phyloP scores from a whole-genome alignment of 2,329 filamentous ascomycete genomes.

The Monosporascus sp. region DNA sequence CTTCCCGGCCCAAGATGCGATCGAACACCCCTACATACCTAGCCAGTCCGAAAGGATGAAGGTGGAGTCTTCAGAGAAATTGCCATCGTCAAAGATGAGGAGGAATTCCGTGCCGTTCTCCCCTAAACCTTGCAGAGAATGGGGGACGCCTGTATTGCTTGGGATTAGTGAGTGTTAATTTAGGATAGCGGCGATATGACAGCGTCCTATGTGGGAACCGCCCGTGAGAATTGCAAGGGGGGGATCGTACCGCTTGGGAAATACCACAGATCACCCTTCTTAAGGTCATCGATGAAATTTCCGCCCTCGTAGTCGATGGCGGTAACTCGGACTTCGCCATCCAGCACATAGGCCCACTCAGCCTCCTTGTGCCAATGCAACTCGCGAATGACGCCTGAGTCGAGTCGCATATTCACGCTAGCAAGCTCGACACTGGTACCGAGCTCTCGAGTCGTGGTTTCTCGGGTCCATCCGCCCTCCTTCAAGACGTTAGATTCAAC shows the following conservation, averaged over 20 bases:
- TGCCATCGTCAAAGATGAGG: constrained; percentile 41
- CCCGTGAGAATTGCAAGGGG: no score
- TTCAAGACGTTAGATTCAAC: constrained; percentile 26
- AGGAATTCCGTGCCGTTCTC: constrained; percentile 62
- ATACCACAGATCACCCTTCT: constrained; percentile 75
- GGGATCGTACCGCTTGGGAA: constrained; percentile 61
- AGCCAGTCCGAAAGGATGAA: constrained; percentile 72
- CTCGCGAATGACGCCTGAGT: constrained; percentile 67
- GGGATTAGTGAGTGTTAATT: not conserved
- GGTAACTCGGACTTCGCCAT: constrained; percentile 65
- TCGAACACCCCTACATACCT: constrained; percentile 32
- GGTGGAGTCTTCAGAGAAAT: constrained; percentile 58
- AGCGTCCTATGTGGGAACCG: no score
- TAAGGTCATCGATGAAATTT: constrained; percentile 71
- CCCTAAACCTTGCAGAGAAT: constrained; percentile 68
- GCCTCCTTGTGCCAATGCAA: constrained; percentile 79
- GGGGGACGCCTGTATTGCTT: constrained; percentile 45
- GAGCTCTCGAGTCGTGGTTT: constrained; percentile 64
- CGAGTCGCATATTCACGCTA: constrained; percentile 73
- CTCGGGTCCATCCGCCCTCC: constrained; percentile 72
- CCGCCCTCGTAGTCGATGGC: constrained; percentile 71
- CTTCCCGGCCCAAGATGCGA: not conserved
- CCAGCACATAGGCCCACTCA: constrained; percentile 72
- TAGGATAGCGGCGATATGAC: no score
- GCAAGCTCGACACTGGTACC: constrained; percentile 65